Conservation (phyloP, 2,329 filamentous ascomycete species). For the Pyrenochaeta sp. region DNA sequence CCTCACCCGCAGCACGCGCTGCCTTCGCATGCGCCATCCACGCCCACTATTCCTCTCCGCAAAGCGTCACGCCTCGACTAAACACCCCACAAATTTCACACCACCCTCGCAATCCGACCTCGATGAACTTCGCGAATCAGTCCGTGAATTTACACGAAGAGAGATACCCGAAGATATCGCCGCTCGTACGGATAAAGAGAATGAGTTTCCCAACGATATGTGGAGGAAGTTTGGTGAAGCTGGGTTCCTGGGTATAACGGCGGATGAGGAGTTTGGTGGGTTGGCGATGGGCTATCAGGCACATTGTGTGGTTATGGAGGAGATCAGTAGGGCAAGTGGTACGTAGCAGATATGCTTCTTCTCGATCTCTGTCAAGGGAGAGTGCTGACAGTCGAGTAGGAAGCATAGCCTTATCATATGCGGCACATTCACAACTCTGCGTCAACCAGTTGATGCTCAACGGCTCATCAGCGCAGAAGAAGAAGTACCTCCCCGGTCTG, state of each 20-base stretch:
- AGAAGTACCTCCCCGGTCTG: constrained; percentile 78
- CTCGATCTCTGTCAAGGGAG: not conserved
- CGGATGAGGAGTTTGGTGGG: constrained; percentile 89
- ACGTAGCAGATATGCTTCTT: constrained; percentile 23
- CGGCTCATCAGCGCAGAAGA: constrained; percentile 80
- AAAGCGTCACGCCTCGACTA: constrained; percentile 66
- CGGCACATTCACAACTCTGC: constrained; percentile 94
- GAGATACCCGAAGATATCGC: constrained; percentile 88
- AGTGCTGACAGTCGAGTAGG: constrained; percentile 31
- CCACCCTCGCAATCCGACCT: constrained; percentile 77
- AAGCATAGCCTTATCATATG: constrained; percentile 88
- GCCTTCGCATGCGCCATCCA: constrained; percentile 19
- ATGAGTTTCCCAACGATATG: constrained; percentile 89
- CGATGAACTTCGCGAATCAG: constrained; percentile 79
- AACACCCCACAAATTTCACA: constrained; percentile 73
- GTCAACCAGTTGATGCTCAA: constrained; percentile 97
- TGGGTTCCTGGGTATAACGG: constrained; percentile 90
- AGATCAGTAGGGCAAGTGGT: constrained; percentile 86
- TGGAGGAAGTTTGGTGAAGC: constrained; percentile 94
- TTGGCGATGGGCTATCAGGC: constrained; percentile 95
- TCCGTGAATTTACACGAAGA: constrained; percentile 86
- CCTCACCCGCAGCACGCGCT: constrained; percentile 51
- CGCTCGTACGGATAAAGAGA: constrained; percentile 80
- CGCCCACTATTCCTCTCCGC: constrained; percentile 24
- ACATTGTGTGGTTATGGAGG: constrained; percentile 94